Percentiles rank a stretch among this genome's conserved stretches.
These are phyloP conservation scores for Tetrapisispora taiwanensis DNA, from an alignment of 805 yeast species.

Conservation along the genomic window DNA sequence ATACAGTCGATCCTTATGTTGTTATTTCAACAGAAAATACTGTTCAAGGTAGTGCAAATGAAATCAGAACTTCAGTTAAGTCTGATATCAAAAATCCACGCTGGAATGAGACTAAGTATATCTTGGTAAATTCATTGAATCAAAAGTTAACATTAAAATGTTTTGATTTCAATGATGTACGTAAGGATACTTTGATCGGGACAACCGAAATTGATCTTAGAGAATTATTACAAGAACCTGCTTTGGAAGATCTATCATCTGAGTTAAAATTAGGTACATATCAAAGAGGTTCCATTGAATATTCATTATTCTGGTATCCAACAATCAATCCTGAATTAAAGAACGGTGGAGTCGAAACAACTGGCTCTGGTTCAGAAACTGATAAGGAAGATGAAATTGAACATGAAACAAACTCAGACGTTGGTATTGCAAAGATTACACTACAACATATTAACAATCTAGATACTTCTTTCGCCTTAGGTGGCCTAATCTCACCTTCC, in stretches of 20 bases:
- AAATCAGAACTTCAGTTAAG: conserved; percentile 46
- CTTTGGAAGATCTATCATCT: conserved; percentile 17
- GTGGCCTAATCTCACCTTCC: conserved; percentile 43
- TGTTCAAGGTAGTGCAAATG: conserved; percentile 33
- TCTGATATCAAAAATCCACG: conserved; percentile 46
- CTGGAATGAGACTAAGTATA: conserved; percentile 55
- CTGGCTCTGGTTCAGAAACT: conserved; percentile 10
- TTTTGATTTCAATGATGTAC: conserved; percentile 45
- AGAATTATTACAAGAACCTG: conserved; percentile 48
- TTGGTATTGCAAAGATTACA: conserved; percentile 59
- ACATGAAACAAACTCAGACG: conserved; percentile 42
- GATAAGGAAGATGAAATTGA: conserved; percentile 12
- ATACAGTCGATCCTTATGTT: conserved; percentile 51
- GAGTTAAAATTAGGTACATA: conserved; percentile 33
- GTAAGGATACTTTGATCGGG: conserved; percentile 45
- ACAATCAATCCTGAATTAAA: conserved; percentile 20
- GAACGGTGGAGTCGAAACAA: conserved; percentile 7
- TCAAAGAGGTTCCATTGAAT: conserved; percentile 48
- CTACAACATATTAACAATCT: conserved; percentile 52
- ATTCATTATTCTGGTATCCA: conserved; percentile 41
- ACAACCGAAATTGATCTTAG: conserved; percentile 44
- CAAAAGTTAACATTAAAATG: conserved; percentile 48
- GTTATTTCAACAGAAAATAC: conserved; percentile 36
- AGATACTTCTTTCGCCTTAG: conserved; percentile 41
- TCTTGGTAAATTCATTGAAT: conserved; percentile 47